Evolutionary conservation across 208 protist genomes (phyloP), one percentile per base, ranked within the genome.

Genomic region (Trypanosomatidae sp.): DNA sequence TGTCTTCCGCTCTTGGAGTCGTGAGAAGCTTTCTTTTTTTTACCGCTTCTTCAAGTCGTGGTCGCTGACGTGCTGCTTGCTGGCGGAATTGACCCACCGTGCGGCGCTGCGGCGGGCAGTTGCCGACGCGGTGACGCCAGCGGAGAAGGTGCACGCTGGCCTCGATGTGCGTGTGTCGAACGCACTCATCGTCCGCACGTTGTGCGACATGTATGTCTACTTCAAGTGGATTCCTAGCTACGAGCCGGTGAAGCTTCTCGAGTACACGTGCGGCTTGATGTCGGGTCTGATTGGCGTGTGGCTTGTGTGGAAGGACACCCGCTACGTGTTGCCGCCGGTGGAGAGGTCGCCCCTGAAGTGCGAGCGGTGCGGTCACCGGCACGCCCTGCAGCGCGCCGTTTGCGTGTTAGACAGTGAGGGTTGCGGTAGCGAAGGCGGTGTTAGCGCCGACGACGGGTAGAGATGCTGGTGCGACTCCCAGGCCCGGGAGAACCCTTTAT

Each of bases 31-130:
- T 25, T 93, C 89, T 9, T 91, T 90, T 50, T 87, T 73, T 62
- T 97, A 95, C 80, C 88, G 87, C 69, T 95, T 97, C 68, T 97
- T 92, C 74, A 97, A 97, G 79, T 95, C 93, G 6, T 73, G 92
- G 49, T 94, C 91, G 13, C 73, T 97, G 33, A 94, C 90, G 28
- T 95, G 80, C 73, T 79, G 81, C 41, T 52, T 95, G 17, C 66
- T 95, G 44, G 66, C 75, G 30, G 87, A 93, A 53, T 15, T 97
- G 17, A 66, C 73, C 8, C 78, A 69, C 6, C 74, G 71, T 36
- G 52, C 46, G 1, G 46, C 59, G 49, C 73, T 90, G 49, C 55
- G 66, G 47, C 15, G 13, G 33, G 58, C 69, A 9, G 44, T 78
- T 41, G 19, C 22, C 25, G 60, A 78, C 12, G 71, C 74, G 13